Evolutionary conservation across 2,329 filamentous ascomycete species (phyloP).

Genomic region (Colletotrichum sp.): DNA sequence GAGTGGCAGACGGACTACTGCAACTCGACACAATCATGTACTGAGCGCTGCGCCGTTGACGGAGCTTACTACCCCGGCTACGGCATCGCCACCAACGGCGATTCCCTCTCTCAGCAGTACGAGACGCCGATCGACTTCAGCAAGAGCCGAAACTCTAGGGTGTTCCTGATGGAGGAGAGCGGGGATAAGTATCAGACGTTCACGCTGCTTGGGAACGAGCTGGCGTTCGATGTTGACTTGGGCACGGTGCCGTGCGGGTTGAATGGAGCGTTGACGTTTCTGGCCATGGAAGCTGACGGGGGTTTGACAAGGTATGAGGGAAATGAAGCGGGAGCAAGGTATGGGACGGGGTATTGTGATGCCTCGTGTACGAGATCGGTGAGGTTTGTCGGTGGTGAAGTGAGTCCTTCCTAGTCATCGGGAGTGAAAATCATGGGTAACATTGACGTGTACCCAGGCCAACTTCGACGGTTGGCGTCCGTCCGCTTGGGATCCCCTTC

Average conservation of each 20-base stretch:
- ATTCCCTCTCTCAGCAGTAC: constrained; percentile 54
- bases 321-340: constrained; percentile 53
- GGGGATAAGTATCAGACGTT: constrained; percentile 62
- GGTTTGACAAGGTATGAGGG: constrained; percentile 45
- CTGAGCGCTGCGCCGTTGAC: constrained; percentile 49
- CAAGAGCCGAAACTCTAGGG: constrained; percentile 48
- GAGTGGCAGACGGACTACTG: constrained; percentile 38
- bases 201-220: constrained; percentile 64
- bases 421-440: accelerated
- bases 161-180: constrained; percentile 63
- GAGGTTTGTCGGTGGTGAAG: constrained; percentile 52
- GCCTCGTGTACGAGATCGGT: constrained; percentile 47
- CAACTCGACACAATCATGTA: constrained; percentile 42
- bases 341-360: constrained; percentile 61
- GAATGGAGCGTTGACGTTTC: constrained; percentile 68
- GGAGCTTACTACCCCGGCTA: constrained; percentile 49
- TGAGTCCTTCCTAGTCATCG: neutral
- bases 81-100: constrained; percentile 50
- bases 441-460: constrained; percentile 19
- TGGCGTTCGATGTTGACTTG: constrained; percentile 71
- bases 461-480: constrained; percentile 49
- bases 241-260: constrained; percentile 67
- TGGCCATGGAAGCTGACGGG: constrained; percentile 60
- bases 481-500: constrained; percentile 53
- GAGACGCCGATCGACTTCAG: constrained; percentile 50